These are phyloP conservation scores for Chrysosporium keratinophilum DNA, from an alignment of 2,329 filamentous ascomycete genomes.

Conservation along the genomic window DNA sequence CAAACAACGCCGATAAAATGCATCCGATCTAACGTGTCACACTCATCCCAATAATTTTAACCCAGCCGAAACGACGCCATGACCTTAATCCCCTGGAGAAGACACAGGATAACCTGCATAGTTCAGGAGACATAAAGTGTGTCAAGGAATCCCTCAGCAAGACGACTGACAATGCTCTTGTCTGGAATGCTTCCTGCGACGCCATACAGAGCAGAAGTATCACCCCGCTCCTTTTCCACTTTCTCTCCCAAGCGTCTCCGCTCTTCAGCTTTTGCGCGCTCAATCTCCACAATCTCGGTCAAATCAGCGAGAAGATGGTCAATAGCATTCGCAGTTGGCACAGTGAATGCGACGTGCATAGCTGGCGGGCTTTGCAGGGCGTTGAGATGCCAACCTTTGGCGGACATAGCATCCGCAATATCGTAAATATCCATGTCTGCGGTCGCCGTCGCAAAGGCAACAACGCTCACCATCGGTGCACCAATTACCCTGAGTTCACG, in stretches of 20 bases:
- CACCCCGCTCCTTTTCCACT: conserved; percentile 45
- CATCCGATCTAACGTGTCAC: too few relatives aligned
- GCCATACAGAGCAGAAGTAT: conserved; percentile 82
- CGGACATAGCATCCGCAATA: conserved; percentile 76
- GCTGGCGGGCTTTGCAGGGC: conserved; percentile 83
- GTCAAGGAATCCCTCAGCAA: conserved; percentile 86
- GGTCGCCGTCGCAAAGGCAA: conserved; percentile 70
- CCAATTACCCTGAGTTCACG: conserved; percentile 71
- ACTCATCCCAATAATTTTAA: not conserved
- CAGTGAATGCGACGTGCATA: conserved; percentile 85
- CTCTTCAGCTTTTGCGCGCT: conserved; percentile 71
- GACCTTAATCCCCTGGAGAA: not conserved
- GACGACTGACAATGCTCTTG: conserved; percentile 83
- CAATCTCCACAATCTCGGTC: conserved; percentile 48
- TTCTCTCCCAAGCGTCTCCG: conserved; percentile 51
- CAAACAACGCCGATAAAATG: too few relatives aligned
- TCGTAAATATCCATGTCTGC: conserved; percentile 78
- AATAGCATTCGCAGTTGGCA: conserved; percentile 71
- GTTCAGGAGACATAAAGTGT: conserved; percentile 53
- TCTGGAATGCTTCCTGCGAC: conserved; percentile 91
- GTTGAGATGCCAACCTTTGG: conserved; percentile 89
- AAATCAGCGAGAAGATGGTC: conserved; percentile 68
- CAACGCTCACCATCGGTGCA: conserved; percentile 75
- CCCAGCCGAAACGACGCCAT: not conserved
- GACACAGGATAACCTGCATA: conserved; percentile 3